These are phyloP conservation scores for Grammothele lineata DNA, from an alignment of 768 basidiomycete genomes.

Conservation along the genomic window DNA sequence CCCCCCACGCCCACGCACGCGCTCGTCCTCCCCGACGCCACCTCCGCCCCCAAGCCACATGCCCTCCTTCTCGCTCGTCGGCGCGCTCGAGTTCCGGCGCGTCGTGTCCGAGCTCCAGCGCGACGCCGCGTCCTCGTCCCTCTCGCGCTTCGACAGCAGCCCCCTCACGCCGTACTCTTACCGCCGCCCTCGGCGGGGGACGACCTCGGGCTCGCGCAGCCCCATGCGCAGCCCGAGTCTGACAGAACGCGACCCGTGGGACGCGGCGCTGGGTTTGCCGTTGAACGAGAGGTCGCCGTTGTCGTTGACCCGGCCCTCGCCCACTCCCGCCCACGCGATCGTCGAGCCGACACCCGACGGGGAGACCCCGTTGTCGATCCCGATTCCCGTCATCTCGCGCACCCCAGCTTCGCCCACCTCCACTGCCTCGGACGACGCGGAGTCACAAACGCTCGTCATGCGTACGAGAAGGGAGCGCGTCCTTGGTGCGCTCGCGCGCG, in stretches of 20 bases:
- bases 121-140: constrained; percentile 56
- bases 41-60: constrained; percentile 44
- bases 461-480: constrained; percentile 37
- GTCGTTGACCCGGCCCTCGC: constrained; percentile 28
- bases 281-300: constrained; percentile 48
- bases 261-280: constrained; percentile 44
- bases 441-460: constrained; percentile 40
- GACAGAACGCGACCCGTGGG: constrained; percentile 43
- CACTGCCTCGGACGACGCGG: constrained; percentile 34
- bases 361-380: constrained; percentile 1
- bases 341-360: constrained; percentile 1
- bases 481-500: constrained; percentile 32
- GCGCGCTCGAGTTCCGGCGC: constrained; percentile 93
- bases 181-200: neutral
- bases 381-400: constrained; percentile 48
- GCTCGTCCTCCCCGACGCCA: constrained; percentile 46
- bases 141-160: constrained; percentile 65
- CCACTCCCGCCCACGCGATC: constrained; percentile 24
- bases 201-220: constrained; percentile 34
- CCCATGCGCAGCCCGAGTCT: constrained; percentile 16
- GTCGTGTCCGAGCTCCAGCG: constrained; percentile 77
- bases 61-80: constrained; percentile 87
- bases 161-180: constrained; percentile 55
- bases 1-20: constrained; percentile 40
- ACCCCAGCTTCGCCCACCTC: constrained; percentile 46